A percentile compares a stretch with the other conserved stretches of the same genome.
Conservation (phyloP, 2,329 filamentous ascomycete genomes). For the Microcyclosporella mali region DNA sequence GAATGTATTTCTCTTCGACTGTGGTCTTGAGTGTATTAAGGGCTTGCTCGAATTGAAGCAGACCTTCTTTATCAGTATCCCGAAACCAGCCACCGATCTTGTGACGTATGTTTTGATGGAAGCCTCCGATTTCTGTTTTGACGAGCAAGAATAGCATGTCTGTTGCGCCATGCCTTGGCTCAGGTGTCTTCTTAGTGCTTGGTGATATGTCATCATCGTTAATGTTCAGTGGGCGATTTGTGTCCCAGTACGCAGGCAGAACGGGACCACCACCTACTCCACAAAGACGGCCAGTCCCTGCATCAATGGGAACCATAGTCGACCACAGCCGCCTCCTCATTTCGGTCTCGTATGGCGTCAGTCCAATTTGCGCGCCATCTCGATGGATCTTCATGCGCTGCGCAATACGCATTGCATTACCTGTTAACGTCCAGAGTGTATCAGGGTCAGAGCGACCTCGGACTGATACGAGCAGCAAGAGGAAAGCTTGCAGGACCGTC, state of each 20-base stretch:
- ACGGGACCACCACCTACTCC: too few relatives aligned
- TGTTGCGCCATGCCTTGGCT: constrained; percentile 46
- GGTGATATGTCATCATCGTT: constrained; percentile 33
- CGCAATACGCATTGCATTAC: constrained; percentile 14
- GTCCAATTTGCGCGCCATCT: constrained; percentile 6
- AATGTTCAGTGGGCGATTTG: constrained; percentile 30
- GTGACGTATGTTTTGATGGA: constrained; percentile 27
- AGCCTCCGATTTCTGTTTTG: constrained; percentile 38
- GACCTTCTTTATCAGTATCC: constrained; percentile 15
- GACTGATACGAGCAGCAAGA: constrained; percentile 44
- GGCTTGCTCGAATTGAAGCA: constrained; percentile 15
- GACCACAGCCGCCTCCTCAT: constrained; percentile 19
- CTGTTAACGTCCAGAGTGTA: constrained; percentile 49
- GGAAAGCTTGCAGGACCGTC: constrained; percentile 46
- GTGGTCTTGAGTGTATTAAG: constrained; percentile 38
- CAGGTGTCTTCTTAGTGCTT: constrained; percentile 43
- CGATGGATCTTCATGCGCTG: constrained; percentile 15
- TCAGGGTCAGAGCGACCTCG: constrained; percentile 39
- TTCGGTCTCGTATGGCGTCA: constrained; percentile 15
- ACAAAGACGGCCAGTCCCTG: too few relatives aligned
- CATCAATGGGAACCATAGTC: constrained; percentile 60
- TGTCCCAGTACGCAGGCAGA: constrained; percentile 20
- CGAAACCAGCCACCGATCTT: constrained; percentile 12
- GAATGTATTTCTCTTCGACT: constrained; percentile 39
- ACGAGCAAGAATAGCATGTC: constrained; percentile 47